Base-by-base conservation (phyloP, 2,329 filamentous ascomycete species). In the Ceratocystiopsis sp. region DNA sequence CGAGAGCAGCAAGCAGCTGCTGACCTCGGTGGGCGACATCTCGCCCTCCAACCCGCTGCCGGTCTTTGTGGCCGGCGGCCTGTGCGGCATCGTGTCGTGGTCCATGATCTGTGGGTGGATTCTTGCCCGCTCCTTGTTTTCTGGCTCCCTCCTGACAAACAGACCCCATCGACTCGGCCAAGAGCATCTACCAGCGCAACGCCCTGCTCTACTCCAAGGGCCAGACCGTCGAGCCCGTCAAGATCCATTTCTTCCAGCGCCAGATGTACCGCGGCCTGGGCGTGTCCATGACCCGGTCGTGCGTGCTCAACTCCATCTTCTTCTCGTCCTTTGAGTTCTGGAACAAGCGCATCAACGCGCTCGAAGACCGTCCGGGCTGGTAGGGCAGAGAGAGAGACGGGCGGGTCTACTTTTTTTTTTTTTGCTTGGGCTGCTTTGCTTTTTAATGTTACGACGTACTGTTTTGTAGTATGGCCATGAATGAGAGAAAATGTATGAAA, bases 261-360 rank as follows among this genome's bases (percentile, higher is more conserved):
- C 73, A 79, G 49, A 86, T 86, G 75, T 93, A 91, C 61, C 77
- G 83, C 52, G 84, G 84, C 29, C 68, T 93, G 3, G 82, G 78
- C 18, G 84, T 91, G 21, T 87, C 82, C 35, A 87, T 91, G 77
- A 72, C 75, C 50, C 77, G 84, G 44, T 87, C 83, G 13, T 86
- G 81, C 53, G 68, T 84, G 42, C 78, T 91, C 52, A 93, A 93
- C 57, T 83, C 84, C 51, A 82, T 93, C 53, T 93, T 93, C 68
- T 93, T 93, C 63, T 86, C 82, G 37, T 80, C 78, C 35, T 93
- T 91, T 57, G 84, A 93, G 61, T 78, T 84, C 53, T 71, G 84
- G 53, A 91, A 91, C 64, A 79, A 78, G 57, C 67, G 68, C 50
- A 74, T 77, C 59, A 69, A 71, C 54, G 59, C 63, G 11, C 61